Evolutionary conservation across 129 eudicot species (phyloP), one percentile per base, ranked within the genome.

Genomic region (Deinandra increscens): DNA sequence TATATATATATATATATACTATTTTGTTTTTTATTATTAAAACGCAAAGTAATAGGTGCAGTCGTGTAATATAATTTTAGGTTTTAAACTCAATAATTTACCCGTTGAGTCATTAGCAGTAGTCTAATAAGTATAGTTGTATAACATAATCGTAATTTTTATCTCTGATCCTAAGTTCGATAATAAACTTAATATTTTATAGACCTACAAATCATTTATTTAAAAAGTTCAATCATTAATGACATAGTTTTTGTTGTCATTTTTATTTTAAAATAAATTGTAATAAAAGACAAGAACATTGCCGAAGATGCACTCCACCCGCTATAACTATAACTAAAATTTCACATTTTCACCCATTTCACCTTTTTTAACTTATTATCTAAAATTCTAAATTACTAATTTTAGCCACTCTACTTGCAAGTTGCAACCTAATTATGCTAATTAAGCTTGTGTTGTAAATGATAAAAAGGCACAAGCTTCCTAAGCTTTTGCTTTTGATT

Each of bases 381-480:
- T 13, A 31, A 59, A n/a, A 11, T 10, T 14, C 20, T 13, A 31
- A 59, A n/a, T 23, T 10, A 3, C 38, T 2, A 60, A 33, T 34
- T 6, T 60, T 33, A 33, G 6, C 22, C 33, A 6, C 13, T 29
- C 11, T 12, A 60, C 22, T 33, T 33, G 26, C 39, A 26, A 45
- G 43, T 51, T 38, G 15, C 23, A 51, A 65, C 55, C 56, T n/a
- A 51, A 54, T 50, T 39, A 74, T 53, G 59, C 56, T n/a, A 51
- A 54, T 50, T 39, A 74, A 39, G 59, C 60, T 65, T 65, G 50
- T 65, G 60, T 15, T 38, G 65, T 74, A 66, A 65, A 75, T 18
- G 58, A 19, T 65, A 46, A 75, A 75, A 66, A 75, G 73, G 39
- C 66, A 39, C 79, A 75, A 75, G 71, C 20, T 76, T 76, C 76